Conservation (phyloP, 495 filamentous ascomycete genomes). For the Trichoderma reesei region DNA sequence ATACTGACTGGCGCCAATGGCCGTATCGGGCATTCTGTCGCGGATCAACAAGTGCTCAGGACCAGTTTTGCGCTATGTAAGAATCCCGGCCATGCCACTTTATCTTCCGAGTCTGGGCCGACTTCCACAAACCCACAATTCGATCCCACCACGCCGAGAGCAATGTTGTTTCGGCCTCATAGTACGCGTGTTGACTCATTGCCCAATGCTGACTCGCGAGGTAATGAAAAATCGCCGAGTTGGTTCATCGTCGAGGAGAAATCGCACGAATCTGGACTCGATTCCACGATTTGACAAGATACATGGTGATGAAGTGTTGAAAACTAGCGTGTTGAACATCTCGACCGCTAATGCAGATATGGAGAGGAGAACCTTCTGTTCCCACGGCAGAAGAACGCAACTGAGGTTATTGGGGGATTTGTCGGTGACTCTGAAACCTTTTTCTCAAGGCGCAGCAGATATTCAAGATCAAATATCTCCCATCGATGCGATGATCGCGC, state of each 20-base stretch:
- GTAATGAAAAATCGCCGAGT: background rate
- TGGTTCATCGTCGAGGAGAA: background rate
- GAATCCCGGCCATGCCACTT: no score
- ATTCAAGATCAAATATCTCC: no score
- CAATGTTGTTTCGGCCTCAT: conserved; percentile 1
- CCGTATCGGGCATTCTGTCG: no score
- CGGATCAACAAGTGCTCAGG: background rate
- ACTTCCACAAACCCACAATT: background rate
- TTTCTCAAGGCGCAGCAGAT: no score
- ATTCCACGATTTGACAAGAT: background rate
- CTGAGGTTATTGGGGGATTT: no score
- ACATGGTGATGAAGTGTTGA: background rate
- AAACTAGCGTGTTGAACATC: no score
- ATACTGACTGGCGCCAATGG: background rate
- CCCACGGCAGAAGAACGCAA: no score
- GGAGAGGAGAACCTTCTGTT: no score
- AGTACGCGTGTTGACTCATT: background rate
- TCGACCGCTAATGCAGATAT: no score
- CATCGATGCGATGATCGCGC: no score
- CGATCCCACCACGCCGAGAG: conserved; percentile 11
- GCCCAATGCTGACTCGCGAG: background rate
- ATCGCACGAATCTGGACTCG: background rate
- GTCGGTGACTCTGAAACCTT: no score
- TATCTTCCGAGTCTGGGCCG: background rate
- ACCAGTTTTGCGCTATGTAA: background rate